Conservation (phyloP, 139 green algal genomes). For the Monoraphidium neglectum region DNA sequence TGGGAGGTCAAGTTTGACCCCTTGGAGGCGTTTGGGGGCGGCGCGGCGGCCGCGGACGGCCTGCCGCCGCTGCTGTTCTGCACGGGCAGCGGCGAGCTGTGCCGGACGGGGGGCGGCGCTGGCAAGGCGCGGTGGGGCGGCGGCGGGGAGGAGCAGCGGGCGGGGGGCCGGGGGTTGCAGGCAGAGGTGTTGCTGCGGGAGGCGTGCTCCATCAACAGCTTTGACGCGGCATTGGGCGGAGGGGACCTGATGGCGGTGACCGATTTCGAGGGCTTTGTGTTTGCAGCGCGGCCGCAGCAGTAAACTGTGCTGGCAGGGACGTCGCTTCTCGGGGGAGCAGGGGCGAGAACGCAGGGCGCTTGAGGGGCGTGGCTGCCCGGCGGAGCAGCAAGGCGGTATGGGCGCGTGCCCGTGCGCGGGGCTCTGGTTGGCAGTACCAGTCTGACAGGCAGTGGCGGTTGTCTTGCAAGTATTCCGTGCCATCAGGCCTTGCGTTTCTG, state of each 20-base stretch:
- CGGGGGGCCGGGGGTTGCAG: not conserved
- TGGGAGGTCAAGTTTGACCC: slow-evolving; percentile 45
- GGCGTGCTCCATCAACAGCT: slow-evolving; percentile 36
- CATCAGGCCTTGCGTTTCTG: no score
- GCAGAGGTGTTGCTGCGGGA: slow-evolving; percentile 25
- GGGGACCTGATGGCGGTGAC: slow-evolving; percentile 46
- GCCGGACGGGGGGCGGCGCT: not conserved
- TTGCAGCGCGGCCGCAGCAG: slow-evolving; percentile 1
- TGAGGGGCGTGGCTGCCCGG: no score
- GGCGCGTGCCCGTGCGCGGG: no score
- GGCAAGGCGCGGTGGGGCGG: not conserved
- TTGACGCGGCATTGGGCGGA: slow-evolving; percentile 37
- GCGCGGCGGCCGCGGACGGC: not conserved
- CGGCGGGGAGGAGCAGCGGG: not conserved
- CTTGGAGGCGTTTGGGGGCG: not conserved
- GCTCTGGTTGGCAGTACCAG: no score
- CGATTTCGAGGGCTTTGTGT: slow-evolving; percentile 43
- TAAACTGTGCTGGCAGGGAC: no score
- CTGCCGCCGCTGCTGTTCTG: slow-evolving; percentile 47
- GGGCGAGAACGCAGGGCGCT: no score
- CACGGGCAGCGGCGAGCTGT: slow-evolving; percentile 42
- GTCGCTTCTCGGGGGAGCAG: no score
- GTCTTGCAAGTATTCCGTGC: no score
- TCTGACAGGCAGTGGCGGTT: no score
- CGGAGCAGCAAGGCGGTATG: no score